Evolutionary conservation across 805 yeast genomes (phyloP).

Genomic region (Spathaspora boniae): DNA sequence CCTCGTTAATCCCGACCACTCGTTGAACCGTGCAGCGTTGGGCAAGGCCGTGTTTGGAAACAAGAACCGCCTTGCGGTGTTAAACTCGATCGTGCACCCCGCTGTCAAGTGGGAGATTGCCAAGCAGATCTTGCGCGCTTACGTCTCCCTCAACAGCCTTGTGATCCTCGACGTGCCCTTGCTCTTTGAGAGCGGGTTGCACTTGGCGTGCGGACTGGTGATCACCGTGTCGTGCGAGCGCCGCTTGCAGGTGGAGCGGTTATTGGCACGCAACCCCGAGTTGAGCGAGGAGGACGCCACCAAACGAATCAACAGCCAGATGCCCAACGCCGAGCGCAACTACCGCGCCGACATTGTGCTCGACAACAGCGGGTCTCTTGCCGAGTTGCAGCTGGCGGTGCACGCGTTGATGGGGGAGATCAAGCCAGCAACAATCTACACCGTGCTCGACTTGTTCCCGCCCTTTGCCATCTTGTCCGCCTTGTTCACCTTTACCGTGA

Average conservation of each 20-base stretch:
- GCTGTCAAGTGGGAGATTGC: slow-evolving; percentile 71
- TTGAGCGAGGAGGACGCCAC: slow-evolving; percentile 62
- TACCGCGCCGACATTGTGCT: slow-evolving; percentile 62
- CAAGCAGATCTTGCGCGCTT: slow-evolving; percentile 51
- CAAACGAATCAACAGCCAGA: slow-evolving; percentile 73
- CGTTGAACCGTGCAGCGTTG: slow-evolving; percentile 66
- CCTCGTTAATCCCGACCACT: slow-evolving; percentile 38
- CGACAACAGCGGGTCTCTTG: slow-evolving; percentile 48
- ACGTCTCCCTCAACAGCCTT: slow-evolving; percentile 53
- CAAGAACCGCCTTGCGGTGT: slow-evolving; percentile 48
- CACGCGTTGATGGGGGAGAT: slow-evolving; percentile 21
- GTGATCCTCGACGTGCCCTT: slow-evolving; percentile 89
- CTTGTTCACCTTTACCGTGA: slow-evolving; percentile 16
- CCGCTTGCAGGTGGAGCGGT: slow-evolving; percentile 58
- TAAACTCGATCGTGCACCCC: slow-evolving; percentile 85
- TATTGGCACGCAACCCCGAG: slow-evolving; percentile 64
- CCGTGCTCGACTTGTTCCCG: slow-evolving; percentile 23
- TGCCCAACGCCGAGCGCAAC: slow-evolving; percentile 58
- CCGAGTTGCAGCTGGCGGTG: slow-evolving; percentile 20
- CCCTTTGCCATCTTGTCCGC: slow-evolving; percentile 25
- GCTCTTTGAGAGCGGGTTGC: slow-evolving; percentile 75
- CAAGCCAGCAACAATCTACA: slow-evolving; percentile 20
- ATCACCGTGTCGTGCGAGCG: slow-evolving; percentile 64
- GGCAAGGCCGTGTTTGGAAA: slow-evolving; percentile 79
- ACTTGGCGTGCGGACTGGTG: slow-evolving; percentile 65